These are phyloP conservation scores for Brassica balearica DNA, from an alignment of 441 rosid species.

Conservation along the genomic window DNA sequence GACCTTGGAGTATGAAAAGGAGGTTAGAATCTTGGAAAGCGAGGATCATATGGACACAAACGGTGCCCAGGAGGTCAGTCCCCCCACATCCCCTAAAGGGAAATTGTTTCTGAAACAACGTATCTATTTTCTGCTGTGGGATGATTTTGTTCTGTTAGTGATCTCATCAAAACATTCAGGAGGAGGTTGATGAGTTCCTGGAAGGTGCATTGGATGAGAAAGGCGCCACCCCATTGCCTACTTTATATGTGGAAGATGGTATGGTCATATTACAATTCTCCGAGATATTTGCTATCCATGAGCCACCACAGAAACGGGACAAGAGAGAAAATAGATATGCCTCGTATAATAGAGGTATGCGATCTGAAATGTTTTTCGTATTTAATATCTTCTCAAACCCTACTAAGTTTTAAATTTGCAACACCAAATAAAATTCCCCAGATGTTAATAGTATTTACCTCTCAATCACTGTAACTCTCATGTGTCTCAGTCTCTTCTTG, in stretches of 20 bases:
- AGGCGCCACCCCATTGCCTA: conserved; percentile 71
- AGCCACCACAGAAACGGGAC: conserved; percentile 68
- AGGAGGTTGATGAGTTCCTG: conserved; percentile 57
- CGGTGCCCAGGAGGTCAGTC: conserved; percentile 68
- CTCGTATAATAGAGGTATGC: conserved; percentile 67
- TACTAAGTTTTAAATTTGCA: conserved; percentile 17
- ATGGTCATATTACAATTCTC: conserved; percentile 87
- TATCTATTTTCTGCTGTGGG: conserved; percentile 39
- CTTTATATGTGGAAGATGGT: conserved; percentile 88
- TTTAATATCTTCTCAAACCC: conserved; percentile 23
- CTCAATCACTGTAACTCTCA: neutral
- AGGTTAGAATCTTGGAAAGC: conserved; percentile 49
- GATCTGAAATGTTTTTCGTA: conserved; percentile 33
- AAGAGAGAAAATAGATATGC: conserved; percentile 70
- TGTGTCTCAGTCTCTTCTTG: conserved; percentile 24
- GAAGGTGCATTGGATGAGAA: conserved; percentile 57
- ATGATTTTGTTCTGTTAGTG: conserved; percentile 45
- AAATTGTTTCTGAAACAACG: conserved; percentile 31
- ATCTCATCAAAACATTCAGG: conserved; percentile 44
- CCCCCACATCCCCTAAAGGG: conserved; percentile 23
- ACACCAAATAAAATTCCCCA: conserved; percentile 19
- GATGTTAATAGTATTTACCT: conserved; percentile 10
- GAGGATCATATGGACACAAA: conserved; percentile 59
- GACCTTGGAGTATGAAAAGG: conserved; percentile 50
- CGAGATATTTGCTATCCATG: conserved; percentile 91